A percentile compares a stretch with the other conserved stretches of the same genome.
These are phyloP conservation scores for Solanum verrucosum DNA, from an alignment of 257 asterid genomes.

Conservation along the genomic window DNA sequence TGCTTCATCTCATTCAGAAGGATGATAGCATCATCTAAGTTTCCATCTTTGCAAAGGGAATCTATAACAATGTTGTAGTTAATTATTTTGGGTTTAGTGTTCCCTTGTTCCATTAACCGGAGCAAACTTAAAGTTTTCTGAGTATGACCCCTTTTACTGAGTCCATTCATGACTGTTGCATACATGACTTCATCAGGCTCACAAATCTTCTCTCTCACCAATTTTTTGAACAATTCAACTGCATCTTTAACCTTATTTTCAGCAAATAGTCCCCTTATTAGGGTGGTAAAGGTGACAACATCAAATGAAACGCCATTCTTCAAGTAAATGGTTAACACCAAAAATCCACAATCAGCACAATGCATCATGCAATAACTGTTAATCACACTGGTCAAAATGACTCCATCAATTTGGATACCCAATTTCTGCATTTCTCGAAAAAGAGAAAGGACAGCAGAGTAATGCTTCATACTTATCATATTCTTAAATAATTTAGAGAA, in stretches of 20 bases:
- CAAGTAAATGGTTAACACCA: not conserved
- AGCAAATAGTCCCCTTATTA: not conserved
- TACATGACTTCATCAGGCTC: not conserved
- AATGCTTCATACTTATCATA: not conserved
- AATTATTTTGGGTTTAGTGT: not conserved
- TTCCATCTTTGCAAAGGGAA: not conserved
- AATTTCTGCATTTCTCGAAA: not conserved
- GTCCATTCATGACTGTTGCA: not conserved
- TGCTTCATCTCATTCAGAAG: not conserved
- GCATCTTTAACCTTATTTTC: not conserved
- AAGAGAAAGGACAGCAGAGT: not conserved
- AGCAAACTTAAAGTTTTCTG: not conserved
- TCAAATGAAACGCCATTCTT: not conserved
- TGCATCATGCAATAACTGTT: not conserved
- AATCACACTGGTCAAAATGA: not conserved
- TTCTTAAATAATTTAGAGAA: not conserved
- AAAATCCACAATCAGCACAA: not conserved
- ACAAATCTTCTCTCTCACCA: not conserved
- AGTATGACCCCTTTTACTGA: not conserved
- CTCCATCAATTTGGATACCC: not conserved
- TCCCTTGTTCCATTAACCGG: not conserved
- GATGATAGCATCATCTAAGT: not conserved
- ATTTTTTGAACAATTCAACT: not conserved
- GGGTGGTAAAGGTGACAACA: not conserved
- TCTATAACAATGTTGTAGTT: not conserved